These are phyloP conservation scores for Hamamelis virginiana DNA, from an alignment of 164 flowering plant genomes.

Conservation along the genomic window DNA sequence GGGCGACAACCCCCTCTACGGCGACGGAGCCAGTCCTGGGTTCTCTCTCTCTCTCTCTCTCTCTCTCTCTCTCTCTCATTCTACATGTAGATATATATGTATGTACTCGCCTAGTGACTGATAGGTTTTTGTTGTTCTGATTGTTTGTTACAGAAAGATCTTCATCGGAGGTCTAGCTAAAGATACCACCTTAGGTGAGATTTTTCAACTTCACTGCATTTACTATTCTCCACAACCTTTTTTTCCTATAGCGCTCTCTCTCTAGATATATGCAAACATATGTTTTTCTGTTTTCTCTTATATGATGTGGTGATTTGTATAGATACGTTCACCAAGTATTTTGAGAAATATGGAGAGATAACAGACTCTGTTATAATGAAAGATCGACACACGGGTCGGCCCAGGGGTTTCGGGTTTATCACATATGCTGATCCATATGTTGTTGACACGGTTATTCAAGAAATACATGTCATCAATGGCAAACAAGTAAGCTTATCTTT, in stretches of 20 bases:
- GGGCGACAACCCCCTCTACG: constrained; percentile 2
- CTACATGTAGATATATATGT: neutral
- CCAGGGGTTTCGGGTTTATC: constrained; percentile 93
- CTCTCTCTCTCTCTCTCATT: neutral
- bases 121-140: too few relatives aligned
- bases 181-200: constrained; percentile 60
- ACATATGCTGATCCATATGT: constrained; percentile 92
- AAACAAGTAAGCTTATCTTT: constrained; percentile 52
- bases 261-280: too few relatives aligned
- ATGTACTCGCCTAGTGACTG: too few relatives aligned
- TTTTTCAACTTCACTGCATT: too few relatives aligned
- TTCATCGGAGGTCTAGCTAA: constrained; percentile 86
- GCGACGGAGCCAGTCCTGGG: constrained; percentile 23
- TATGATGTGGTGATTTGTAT: neutral
- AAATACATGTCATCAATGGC: constrained; percentile 72
- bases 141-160: constrained; percentile 96
- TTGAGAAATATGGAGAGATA: constrained; percentile 87
- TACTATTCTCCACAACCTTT: too few relatives aligned
- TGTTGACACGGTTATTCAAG: constrained; percentile 82
- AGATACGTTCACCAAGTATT: constrained; percentile 73
- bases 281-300: neutral
- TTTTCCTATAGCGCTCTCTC: too few relatives aligned
- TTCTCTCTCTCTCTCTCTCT: constrained; percentile 1
- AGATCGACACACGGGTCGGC: constrained; percentile 71
- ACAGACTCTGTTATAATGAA: constrained; percentile 91